Base-by-base conservation (phyloP, 2,329 filamentous ascomycete species). In the Penicillium digitatum region DNA sequence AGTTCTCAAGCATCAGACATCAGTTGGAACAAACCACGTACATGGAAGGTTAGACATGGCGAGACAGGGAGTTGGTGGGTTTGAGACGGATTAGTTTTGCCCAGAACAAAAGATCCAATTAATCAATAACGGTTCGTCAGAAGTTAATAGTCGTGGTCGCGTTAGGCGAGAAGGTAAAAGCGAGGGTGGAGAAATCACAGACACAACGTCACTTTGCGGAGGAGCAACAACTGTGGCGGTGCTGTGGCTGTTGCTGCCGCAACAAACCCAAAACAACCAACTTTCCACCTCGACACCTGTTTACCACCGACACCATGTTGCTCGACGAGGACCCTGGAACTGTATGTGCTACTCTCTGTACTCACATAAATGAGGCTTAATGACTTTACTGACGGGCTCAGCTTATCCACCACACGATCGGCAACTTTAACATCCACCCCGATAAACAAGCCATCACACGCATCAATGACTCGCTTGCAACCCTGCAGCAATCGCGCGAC, bases 361-460 rank as follows among this genome's bases (percentile, higher is more conserved):
- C 20, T n/a, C 18, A 5, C 8, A 4, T 27, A 2, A 20, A 16
- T 7, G 1, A 3, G 11, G 3, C 2, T 8, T 5, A 9, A 29
- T 8, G 39, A 22, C 3, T 18, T 50, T 48, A 42, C 55, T 61
- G 44, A 59, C 54, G 37, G 40, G 38, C 6, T 11, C 74, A 94
- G 89, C 87, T 96, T 69, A 95, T 99, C 77, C 83, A 87, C 70
- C 88, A 95, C 77, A 96, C 92, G 39, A 88, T 95, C 68, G 82
- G 86, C 66, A 96, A 96, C 81, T 99, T 99, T 85, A 94, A 95
- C 78, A 95, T 93, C 68, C 81, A 84, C 20, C 90, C 90, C 11
- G 94, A 99, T 80, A 94, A 91, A 69, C 80, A 85, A 62, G 89
- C 89, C 58, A 84, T 97, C 20, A 80, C 87, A 20, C 90, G 94